Evolutionary conservation across 441 rosid species (phyloP), one percentile per base, ranked within the genome.

Genomic region (Pelargonium cotyledonis): DNA sequence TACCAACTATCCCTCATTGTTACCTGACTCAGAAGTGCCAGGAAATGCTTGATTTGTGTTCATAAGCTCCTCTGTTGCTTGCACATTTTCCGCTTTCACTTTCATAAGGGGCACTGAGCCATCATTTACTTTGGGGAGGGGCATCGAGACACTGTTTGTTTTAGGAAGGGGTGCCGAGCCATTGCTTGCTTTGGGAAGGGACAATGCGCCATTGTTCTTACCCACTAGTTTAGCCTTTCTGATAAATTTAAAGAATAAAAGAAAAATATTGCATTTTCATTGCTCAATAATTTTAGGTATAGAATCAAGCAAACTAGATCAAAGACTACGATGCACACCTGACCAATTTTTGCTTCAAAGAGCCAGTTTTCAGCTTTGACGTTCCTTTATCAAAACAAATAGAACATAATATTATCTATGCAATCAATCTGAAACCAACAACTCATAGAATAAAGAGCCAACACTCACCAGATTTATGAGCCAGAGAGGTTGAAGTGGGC

Each of bases 191-290:
- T 51, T 51, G 57, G 57, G 18, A 51, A 51, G 57, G 57, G 57
- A 51, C 57, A 51, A 5, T 15, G 72, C 72, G 70, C 80, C 82
- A 70, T 77, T 81, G 57, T 70, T 70, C 41, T 78, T 85, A 70
- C 86, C 69, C 72, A 87, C 77, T 69, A 83, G 74, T 80, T 84
- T 89, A 15, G 93, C 93, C 84, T 82, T 86, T 81, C 96, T 91
- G 83, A 41, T 44, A 72, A 19, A 65, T 70, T 68, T 75, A 63
- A 26, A 65, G 60, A 51, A 26, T 18, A 29, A 21, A 61, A 76
- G 58, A 51, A 0, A 51, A 40, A 38, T 31, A 35, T 57, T 41
- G 65, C 6, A 70, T 67, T 49, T 65, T 11, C 26, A 58, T 49
- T 23, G 26, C 43, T 18, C 15, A 35, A 70, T 43, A 57, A 44